Conservation (phyloP, 305 asterid species). For the Vinca major region DNA sequence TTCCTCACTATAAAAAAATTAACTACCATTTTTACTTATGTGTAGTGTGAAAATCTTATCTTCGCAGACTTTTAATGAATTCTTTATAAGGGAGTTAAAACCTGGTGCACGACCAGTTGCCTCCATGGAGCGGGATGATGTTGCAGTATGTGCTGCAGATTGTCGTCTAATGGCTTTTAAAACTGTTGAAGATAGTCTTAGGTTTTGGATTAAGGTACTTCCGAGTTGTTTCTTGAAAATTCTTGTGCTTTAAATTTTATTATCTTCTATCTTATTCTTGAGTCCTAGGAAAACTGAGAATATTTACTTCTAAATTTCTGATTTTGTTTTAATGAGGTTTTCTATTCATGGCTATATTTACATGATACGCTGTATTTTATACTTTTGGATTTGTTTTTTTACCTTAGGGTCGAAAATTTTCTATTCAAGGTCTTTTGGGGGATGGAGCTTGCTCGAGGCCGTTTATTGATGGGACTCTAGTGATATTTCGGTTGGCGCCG, state of each 20-base stretch:
- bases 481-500: slow-evolving; percentile 97
- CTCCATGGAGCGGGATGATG: slow-evolving; percentile 45
- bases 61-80: slow-evolving; percentile 81
- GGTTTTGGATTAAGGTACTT: slow-evolving; percentile 94
- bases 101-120: slow-evolving; percentile 70
- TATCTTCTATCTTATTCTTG: not conserved
- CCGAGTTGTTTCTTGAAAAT: slow-evolving; percentile 12
- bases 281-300: not conserved
- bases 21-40: not conserved
- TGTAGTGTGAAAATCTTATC: not conserved
- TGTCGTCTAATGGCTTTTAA: slow-evolving; percentile 78
- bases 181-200: slow-evolving; percentile 52
- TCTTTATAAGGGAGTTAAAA: slow-evolving; percentile 82
- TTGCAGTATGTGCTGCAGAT: slow-evolving; percentile 95
- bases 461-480: slow-evolving; percentile 69
- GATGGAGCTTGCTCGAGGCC: slow-evolving; percentile 48
- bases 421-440: slow-evolving; percentile 86
- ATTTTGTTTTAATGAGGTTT: not conserved
- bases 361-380: not conserved
- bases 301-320: not conserved
- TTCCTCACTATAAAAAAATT: not conserved
- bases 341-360: not conserved
- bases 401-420: slow-evolving; percentile 78
- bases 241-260: not conserved
- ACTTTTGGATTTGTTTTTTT: slow-evolving; percentile 13